phyloP scores from a whole-genome alignment of 352 stramenopile genomes.

The Halophytophthora polymorphica region DNA sequence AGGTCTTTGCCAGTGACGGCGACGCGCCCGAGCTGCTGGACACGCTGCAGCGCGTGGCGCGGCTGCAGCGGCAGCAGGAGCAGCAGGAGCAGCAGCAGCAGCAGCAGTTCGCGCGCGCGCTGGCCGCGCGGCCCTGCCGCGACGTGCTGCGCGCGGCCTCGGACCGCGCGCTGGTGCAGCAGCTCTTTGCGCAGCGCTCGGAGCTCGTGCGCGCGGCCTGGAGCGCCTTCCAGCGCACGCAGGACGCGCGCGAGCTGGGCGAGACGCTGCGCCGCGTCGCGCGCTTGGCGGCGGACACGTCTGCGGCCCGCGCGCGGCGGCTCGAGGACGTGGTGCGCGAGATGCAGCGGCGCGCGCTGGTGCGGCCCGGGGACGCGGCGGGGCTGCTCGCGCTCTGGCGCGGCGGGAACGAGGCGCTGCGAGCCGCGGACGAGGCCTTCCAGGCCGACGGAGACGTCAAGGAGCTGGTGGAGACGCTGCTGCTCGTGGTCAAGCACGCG shows the following conservation, averaged over 20 bases:
- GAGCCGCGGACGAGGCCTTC: slow-evolving; percentile 72
- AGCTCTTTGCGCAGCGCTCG: slow-evolving; percentile 40
- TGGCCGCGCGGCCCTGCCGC: too few species aligned
- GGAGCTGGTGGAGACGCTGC: slow-evolving; percentile 73
- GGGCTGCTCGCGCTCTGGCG: slow-evolving; percentile 65
- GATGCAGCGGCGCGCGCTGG: slow-evolving; percentile 55
- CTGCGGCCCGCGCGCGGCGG: slow-evolving; percentile 29
- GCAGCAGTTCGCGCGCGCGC: slow-evolving; percentile 26
- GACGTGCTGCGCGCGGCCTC: too few species aligned
- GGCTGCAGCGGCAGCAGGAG: slow-evolving; percentile 55
- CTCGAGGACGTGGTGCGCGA: slow-evolving; percentile 65
- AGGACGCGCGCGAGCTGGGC: slow-evolving; percentile 41
- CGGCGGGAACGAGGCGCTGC: slow-evolving; percentile 65
- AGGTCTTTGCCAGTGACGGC: slow-evolving; percentile 54
- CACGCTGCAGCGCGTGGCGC: slow-evolving; percentile 66
- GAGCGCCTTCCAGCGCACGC: slow-evolving; percentile 44
- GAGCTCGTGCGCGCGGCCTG: slow-evolving; percentile 50
- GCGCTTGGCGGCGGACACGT: slow-evolving; percentile 43
- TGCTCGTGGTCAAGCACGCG: slow-evolving; percentile 81
- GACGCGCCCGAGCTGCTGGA: slow-evolving; percentile 69
- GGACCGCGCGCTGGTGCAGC: slow-evolving; percentile 42
- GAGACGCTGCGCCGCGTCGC: slow-evolving; percentile 53
- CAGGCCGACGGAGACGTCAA: slow-evolving; percentile 67
- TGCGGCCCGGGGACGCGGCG: slow-evolving; percentile 52
- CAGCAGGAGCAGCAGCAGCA: slow-evolving; percentile 33